These are phyloP conservation scores for Boletus fagicola DNA, from an alignment of 768 basidiomycete genomes.

Conservation along the genomic window DNA sequence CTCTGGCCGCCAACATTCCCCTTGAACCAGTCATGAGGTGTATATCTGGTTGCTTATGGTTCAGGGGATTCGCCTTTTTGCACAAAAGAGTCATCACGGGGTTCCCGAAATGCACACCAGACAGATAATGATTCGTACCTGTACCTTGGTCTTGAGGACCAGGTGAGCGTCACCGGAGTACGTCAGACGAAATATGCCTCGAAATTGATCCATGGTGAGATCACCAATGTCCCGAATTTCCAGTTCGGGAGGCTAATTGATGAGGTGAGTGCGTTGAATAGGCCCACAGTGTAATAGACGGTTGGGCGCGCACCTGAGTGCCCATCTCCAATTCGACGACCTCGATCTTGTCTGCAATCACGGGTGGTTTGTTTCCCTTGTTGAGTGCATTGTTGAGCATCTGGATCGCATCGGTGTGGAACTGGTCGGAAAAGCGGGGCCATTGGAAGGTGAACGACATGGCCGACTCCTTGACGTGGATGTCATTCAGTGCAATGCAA, in stretches of 20 bases:
- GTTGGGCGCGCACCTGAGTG: conserved; percentile 63
- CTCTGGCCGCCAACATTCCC: conserved; percentile 91
- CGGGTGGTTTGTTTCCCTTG: conserved; percentile 95
- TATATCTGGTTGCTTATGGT: conserved; percentile 88
- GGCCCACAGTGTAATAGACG: not conserved
- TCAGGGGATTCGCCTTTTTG: conserved; percentile 86
- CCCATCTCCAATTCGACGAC: conserved; percentile 99
- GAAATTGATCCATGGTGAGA: conserved; percentile 90
- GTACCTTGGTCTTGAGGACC: conserved; percentile 87
- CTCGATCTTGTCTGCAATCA: conserved; percentile 96
- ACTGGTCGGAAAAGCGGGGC: conserved; percentile 96
- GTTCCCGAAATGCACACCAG: not conserved
- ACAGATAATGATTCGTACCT: conserved; percentile 48
- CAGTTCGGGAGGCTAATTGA: conserved; percentile 85
- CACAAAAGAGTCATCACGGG: conserved; percentile 3
- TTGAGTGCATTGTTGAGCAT: conserved; percentile 97
- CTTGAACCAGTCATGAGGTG: conserved; percentile 79
- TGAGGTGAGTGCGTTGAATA: not conserved
- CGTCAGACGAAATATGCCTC: conserved; percentile 93
- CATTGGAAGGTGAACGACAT: conserved; percentile 95
- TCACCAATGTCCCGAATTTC: conserved; percentile 98
- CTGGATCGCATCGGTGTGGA: conserved; percentile 92
- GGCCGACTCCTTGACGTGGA: conserved; percentile 7
- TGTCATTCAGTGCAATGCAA: conserved; percentile 1
- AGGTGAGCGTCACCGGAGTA: conserved; percentile 92